Conservation (phyloP, 2,329 filamentous ascomycete genomes). For the Cladophialophora chaetospira region DNA sequence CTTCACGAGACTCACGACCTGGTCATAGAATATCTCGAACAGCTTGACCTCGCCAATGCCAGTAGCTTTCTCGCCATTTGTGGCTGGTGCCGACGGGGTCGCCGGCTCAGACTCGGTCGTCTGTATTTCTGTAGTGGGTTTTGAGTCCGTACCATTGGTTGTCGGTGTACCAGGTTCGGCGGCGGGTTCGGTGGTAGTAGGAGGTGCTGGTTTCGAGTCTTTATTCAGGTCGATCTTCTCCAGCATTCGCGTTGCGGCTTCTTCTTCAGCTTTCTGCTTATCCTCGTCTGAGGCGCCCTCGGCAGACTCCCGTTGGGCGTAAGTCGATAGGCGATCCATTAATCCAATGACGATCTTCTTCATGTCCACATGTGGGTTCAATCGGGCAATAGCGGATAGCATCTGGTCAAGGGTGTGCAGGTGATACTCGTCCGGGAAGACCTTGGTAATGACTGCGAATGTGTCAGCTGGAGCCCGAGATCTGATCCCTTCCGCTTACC, state of each 20-base stretch:
- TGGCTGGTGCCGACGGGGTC: constrained; percentile 33
- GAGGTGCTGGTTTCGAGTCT: constrained; percentile 35
- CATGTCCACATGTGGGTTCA: constrained; percentile 96
- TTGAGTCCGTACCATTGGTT: constrained; percentile 39
- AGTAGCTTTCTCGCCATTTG: constrained; percentile 39
- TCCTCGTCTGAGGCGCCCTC: constrained; percentile 70
- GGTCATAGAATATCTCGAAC: constrained; percentile 96
- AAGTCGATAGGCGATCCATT: constrained; percentile 94
- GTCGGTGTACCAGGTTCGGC: constrained; percentile 30
- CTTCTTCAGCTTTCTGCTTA: constrained; percentile 76
- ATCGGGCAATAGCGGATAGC: constrained; percentile 83
- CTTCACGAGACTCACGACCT: constrained; percentile 91
- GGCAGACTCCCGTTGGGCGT: constrained; percentile 79
- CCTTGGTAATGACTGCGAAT: constrained; percentile 82
- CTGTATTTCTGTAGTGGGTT: constrained; percentile 33
- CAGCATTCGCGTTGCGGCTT: constrained; percentile 75
- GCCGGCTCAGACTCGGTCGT: constrained; percentile 38
- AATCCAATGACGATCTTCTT: constrained; percentile 97
- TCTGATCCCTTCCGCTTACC: constrained; percentile 42
- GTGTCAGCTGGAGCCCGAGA: neutral
- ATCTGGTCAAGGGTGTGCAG: constrained; percentile 95
- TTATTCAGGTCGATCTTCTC: constrained; percentile 71
- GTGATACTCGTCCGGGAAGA: constrained; percentile 98
- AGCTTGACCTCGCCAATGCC: constrained; percentile 71
- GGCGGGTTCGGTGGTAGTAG: no score